Evolutionary conservation across 108 stramenopile species (phyloP).

Genomic region (Nitzschia palea): DNA sequence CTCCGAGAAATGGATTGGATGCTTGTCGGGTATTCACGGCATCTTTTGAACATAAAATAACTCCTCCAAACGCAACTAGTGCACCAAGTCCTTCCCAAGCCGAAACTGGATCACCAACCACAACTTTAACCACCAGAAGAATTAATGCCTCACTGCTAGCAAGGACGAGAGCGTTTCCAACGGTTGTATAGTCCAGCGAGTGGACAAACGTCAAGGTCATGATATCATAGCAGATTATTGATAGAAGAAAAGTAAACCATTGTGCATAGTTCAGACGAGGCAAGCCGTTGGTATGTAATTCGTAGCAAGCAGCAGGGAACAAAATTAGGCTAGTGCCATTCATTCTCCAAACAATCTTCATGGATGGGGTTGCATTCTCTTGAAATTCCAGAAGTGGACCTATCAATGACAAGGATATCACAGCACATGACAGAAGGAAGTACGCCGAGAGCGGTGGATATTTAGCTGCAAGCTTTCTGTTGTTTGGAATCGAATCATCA

Average conservation of each 20-base stretch:
- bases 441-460: conserved; percentile 53
- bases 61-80: conserved; percentile 57
- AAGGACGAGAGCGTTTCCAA: conserved; percentile 61
- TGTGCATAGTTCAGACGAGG: conserved; percentile 38
- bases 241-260: conserved; percentile 43
- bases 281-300: conserved; percentile 31
- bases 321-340: conserved; percentile 35
- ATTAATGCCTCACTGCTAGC: conserved; percentile 45
- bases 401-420: conserved; percentile 54
- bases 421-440: conserved; percentile 39
- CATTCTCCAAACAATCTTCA: conserved; percentile 67
- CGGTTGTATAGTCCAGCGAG: conserved; percentile 52
- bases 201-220: conserved; percentile 44
- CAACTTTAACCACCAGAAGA: conserved; percentile 46
- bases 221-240: conserved; percentile 42
- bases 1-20: conserved; percentile 36
- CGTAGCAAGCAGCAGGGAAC: conserved; percentile 25
- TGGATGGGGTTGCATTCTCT: conserved; percentile 37
- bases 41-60: conserved; percentile 53
- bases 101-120: conserved; percentile 39
- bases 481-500: too few species aligned
- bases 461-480: too few species aligned
- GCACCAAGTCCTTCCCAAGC: conserved; percentile 51
- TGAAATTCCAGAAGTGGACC: conserved; percentile 59
- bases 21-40: not conserved